Base-by-base conservation (phyloP, 495 filamentous ascomycete species). In the Tetracladium setigerum region DNA sequence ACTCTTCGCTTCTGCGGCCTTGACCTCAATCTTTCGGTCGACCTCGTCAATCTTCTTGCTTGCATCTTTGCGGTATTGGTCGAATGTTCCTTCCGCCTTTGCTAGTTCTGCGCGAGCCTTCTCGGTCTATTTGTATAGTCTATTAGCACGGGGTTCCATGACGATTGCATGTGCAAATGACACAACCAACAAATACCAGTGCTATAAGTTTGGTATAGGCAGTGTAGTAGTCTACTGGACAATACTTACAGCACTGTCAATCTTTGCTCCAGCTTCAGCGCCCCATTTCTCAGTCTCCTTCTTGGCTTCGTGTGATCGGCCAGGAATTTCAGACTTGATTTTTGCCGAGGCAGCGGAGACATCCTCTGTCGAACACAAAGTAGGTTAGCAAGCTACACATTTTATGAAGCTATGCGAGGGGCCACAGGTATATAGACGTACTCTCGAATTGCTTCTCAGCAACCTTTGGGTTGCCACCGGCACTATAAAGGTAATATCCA, bases 401-500 rank as follows among this genome's bases (percentile, higher is more conserved):
- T 27, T 27, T 7, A 27, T 6, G n/a, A 35, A 2, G 24, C 19
- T 22, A 5, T 3, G 30, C 13, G 8, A 48, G 13, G 8, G 15
- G 37, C n/a, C 19, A 38, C 9, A 34, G 9, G 32, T 34, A 34
- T n/a, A 34, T 34, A 38, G 11, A 67, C 73, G 41, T 66, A 95
- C 92, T 73, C 70, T 95, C 87, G 53, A 85, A 72, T 50, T 89
- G 66, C 70, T 90, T 86, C 73, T 84, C 76, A 10, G 91, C 91
- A 22, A 76, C 77, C 48, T 84, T 81, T n/a, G 86, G 77, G 61
- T 83, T 73, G 31, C 92, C 92, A 41, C 90, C 89, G 1, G 91
- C 86, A 17, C 68, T 73, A 68, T 95, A 97, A 44, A 97, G 73
- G 72, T 97, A 98, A 76, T 96, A 96, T 13, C 83, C 91, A 36